Base-by-base conservation (phyloP, 2,329 filamentous ascomycete species). In the Fusarium sp. region DNA sequence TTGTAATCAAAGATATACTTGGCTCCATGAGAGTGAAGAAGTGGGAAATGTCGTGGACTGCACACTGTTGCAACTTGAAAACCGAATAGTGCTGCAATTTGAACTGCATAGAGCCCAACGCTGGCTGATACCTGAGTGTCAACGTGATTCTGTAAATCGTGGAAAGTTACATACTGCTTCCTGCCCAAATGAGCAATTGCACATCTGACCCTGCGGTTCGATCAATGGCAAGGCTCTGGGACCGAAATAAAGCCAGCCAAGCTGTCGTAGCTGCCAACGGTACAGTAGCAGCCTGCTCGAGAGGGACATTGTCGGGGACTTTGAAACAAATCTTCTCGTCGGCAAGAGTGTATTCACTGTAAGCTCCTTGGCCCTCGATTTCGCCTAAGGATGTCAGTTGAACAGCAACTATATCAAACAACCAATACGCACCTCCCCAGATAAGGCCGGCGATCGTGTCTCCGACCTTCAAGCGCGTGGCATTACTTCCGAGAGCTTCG, bases 301-400 rank as follows among this genome's bases (percentile, higher is more conserved):
- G 71, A 0, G 77, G 22, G 7, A 83, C 76, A 0, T 64, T 65
- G 2, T 64, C 22, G 0, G 84, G 83, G 0, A 85, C 52, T 6
- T 79, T 79, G 72, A 84, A 85, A 52, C 78, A 82, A 50, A 85
- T 83, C 7, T 71, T 66, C 29, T 85, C 80, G 37, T 85, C 82
- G 3, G 83, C 83, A 1, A 86, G 16, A 0, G 78, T 77, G 64
- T 85, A 84, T 65, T 84, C 71, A 60, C 79, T 79, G 71, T 83
- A 84, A 3, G 76, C 83, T 2, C 84, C 84, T 2, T 83, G 60
- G 1, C 80, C 79, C 56, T 70, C 59, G 22, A 65, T 64, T 29
- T 74, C 69, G n/a, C 68, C 73, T 73, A 54, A n/a, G 2, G 7
- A 60, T 38, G 42, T 20, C 5, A 54, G 27, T 8, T 14, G 24